Evolutionary conservation across 2,329 filamentous ascomycete genomes (phyloP).

Genomic region (Xylaria sp.): DNA sequence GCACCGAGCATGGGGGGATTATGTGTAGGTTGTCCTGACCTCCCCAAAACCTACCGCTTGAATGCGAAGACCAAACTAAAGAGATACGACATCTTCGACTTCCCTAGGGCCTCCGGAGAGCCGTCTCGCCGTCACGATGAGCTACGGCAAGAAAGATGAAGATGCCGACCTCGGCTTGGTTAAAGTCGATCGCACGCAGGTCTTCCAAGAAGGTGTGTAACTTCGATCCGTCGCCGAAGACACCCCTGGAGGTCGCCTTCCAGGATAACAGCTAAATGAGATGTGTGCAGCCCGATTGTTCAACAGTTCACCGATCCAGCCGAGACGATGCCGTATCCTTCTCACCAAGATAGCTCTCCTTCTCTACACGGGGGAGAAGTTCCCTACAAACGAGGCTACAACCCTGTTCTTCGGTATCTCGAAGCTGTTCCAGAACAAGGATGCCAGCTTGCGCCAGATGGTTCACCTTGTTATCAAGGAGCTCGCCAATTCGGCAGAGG

Average conservation of each 20-base stretch:
- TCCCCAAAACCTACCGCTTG: constrained; percentile 40
- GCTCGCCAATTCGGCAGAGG: constrained; percentile 91
- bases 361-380: constrained; percentile 95
- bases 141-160: constrained; percentile 99
- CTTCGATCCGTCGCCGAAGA: constrained; percentile 36
- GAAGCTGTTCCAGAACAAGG: constrained; percentile 99
- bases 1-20: constrained; percentile 25
- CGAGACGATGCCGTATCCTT: constrained; percentile 95
- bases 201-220: constrained; percentile 94
- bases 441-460: constrained; percentile 98
- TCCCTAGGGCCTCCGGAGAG: constrained; percentile 40
- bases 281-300: constrained; percentile 82
- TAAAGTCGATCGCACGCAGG: constrained; percentile 96
- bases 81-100: constrained; percentile 46
- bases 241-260: background rate
- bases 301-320: constrained; percentile 96
- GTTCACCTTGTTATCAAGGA: constrained; percentile 99
- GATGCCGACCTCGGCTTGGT: constrained; percentile 93
- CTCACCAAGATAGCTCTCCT: constrained; percentile 97
- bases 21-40: constrained; percentile 39
- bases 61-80: constrained; percentile 39
- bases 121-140: constrained; percentile 72
- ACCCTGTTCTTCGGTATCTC: constrained; percentile 99
- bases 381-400: constrained; percentile 96
- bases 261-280: constrained; percentile 21